Conservation (phyloP, 2,329 filamentous ascomycete species). For the Cordyceps pruinosa region DNA sequence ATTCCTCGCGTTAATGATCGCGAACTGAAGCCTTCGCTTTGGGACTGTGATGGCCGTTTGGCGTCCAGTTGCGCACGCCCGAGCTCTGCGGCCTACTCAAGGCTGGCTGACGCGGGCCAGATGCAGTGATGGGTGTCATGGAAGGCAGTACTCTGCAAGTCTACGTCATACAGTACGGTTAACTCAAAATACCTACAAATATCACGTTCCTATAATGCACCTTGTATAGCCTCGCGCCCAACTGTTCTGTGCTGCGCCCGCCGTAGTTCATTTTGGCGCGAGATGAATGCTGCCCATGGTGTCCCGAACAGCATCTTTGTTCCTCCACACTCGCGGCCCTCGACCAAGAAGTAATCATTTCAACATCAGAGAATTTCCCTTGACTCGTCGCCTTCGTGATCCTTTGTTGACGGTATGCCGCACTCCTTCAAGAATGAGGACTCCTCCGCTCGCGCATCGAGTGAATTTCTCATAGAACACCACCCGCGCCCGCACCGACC, state of each 20-base stretch:
- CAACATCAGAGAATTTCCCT: not conserved
- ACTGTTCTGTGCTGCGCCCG: too few species aligned
- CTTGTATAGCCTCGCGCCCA: too few species aligned
- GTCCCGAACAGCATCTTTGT: too few species aligned
- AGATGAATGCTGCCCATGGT: too few species aligned
- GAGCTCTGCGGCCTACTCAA: not conserved
- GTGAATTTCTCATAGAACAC: not conserved
- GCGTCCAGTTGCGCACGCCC: not conserved
- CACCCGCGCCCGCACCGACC: not conserved
- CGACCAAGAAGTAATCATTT: not conserved
- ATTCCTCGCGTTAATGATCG: not conserved
- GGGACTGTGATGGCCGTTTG: not conserved
- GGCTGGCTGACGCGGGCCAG: not conserved
- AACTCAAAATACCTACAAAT: too few species aligned
- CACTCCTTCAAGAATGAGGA: not conserved
- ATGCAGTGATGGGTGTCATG: not conserved
- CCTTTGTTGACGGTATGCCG: not conserved
- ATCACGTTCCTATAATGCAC: too few species aligned
- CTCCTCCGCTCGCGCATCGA: not conserved
- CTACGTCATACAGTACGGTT: not conserved
- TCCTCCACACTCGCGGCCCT: too few species aligned
- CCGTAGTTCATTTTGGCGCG: too few species aligned
- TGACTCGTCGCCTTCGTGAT: not conserved
- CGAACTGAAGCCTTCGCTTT: too few species aligned
- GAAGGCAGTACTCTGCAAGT: not conserved